phyloP scores from a whole-genome alignment of 768 basidiomycete species.

The Calocera viscosa region DNA sequence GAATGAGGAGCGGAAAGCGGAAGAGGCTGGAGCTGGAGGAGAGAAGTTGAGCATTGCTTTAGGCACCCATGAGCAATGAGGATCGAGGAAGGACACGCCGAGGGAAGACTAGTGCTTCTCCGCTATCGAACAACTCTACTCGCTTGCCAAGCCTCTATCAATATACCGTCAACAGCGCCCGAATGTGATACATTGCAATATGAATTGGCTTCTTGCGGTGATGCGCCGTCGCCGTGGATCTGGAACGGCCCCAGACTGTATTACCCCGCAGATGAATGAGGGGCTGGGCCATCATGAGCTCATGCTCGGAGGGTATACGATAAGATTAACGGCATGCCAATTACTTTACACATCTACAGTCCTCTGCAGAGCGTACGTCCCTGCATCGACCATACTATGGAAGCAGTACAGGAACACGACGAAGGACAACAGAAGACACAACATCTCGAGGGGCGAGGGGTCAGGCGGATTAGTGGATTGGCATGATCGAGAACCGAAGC shows the following conservation, averaged over 20 bases:
- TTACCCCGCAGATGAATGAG: not conserved
- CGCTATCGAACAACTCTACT: not conserved
- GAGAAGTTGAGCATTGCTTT: not conserved
- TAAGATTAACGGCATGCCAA: slow-evolving; percentile 9
- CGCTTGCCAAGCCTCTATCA: not conserved
- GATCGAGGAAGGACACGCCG: not conserved
- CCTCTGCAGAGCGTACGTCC: not conserved
- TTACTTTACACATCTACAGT: slow-evolving; percentile 7
- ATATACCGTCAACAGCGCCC: not conserved
- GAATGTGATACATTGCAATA: too few species aligned
- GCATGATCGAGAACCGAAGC: slow-evolving; percentile 6
- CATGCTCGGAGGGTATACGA: not conserved
- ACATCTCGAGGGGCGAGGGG: not conserved
- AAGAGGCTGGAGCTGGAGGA: not conserved
- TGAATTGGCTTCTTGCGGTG: not conserved
- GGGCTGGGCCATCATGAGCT: not conserved
- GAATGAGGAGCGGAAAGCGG: not conserved
- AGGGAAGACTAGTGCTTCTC: not conserved
- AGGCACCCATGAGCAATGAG: not conserved
- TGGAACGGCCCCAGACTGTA: not conserved
- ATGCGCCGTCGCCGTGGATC: not conserved
- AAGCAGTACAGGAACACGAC: not conserved
- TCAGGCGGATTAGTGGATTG: slow-evolving; percentile 8
- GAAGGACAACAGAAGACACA: not conserved
- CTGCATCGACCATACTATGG: not conserved